These are phyloP conservation scores for Penicillium pancosmium DNA, from an alignment of 495 filamentous ascomycete species.

Conservation along the genomic window DNA sequence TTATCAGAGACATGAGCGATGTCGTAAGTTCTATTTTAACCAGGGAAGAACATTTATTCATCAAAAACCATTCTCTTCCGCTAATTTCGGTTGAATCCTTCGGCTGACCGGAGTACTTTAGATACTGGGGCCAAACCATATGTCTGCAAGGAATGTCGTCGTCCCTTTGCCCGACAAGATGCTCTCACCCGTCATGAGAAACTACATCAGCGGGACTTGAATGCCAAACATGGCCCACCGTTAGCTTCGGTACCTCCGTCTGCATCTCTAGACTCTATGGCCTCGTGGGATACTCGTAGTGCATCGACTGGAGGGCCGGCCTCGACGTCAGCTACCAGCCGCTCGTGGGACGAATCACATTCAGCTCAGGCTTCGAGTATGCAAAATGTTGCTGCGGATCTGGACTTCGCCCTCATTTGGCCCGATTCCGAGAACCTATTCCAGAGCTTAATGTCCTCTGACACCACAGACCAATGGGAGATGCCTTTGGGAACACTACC, in stretches of 20 bases:
- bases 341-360: slow-evolving; percentile 31
- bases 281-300: slow-evolving; percentile 32
- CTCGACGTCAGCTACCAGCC: slow-evolving; percentile 29
- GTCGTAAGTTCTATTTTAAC: slow-evolving; percentile 37
- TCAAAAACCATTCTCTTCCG: background rate
- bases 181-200: slow-evolving; percentile 52
- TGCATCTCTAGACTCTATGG: slow-evolving; percentile 25
- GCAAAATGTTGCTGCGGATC: slow-evolving; percentile 33
- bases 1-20: slow-evolving; percentile 49
- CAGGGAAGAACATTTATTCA: background rate
- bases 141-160: slow-evolving; percentile 44
- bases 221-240: slow-evolving; percentile 27
- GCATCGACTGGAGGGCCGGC: slow-evolving; percentile 25
- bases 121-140: slow-evolving; percentile 52
- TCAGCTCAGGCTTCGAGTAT: slow-evolving; percentile 22
- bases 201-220: slow-evolving; percentile 41
- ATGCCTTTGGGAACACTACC: slow-evolving; percentile 48
- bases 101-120: slow-evolving; percentile 28
- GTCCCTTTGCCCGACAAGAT: slow-evolving; percentile 51
- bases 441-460: slow-evolving; percentile 48
- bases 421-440: slow-evolving; percentile 53
- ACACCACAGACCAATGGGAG: slow-evolving; percentile 49
- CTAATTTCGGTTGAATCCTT: slow-evolving; percentile 14
- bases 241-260: slow-evolving; percentile 21
- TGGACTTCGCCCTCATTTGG: slow-evolving; percentile 52